Conservation (phyloP, 2,329 filamentous ascomycete genomes). For the Pseudocercospora pini-densiflorae region DNA sequence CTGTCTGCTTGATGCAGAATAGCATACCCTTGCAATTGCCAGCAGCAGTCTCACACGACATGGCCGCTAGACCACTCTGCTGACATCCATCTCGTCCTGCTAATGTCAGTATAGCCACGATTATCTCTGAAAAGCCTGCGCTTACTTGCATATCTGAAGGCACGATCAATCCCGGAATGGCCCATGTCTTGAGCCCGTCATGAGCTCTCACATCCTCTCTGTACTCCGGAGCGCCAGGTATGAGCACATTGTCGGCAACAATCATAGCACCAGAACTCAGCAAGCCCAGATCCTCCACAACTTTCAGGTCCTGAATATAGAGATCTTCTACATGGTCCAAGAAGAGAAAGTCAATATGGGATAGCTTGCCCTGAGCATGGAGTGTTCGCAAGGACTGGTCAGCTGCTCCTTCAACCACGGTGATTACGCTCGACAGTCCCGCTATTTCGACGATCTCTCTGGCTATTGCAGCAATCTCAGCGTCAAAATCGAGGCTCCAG, state of each 20-base stretch:
- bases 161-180: slow-evolving; percentile 16
- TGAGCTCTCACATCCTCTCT: slow-evolving; percentile 44
- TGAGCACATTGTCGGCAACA: slow-evolving; percentile 51
- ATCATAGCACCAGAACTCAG: slow-evolving; percentile 42
- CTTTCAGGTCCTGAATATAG: slow-evolving; percentile 44
- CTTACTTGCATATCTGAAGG: slow-evolving; percentile 18
- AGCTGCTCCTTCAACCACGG: slow-evolving; percentile 42
- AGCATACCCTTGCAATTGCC: neutral
- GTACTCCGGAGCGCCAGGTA: slow-evolving; percentile 52
- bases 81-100: slow-evolving; percentile 24
- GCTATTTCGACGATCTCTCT: slow-evolving; percentile 42
- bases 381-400: slow-evolving; percentile 39
- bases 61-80: slow-evolving; percentile 2
- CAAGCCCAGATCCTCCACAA: slow-evolving; percentile 42
- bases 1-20: neutral
- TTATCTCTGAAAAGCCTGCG: neutral
- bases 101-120: neutral
- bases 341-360: slow-evolving; percentile 44
- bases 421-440: slow-evolving; percentile 40
- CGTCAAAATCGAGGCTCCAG: slow-evolving; percentile 46
- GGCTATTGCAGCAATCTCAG: slow-evolving; percentile 38
- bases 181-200: slow-evolving; percentile 22
- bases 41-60: no score
- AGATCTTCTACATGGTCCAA: slow-evolving; percentile 44
- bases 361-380: slow-evolving; percentile 34